phyloP scores from a whole-genome alignment of 768 basidiomycete species.

The Panellus pusillus region DNA sequence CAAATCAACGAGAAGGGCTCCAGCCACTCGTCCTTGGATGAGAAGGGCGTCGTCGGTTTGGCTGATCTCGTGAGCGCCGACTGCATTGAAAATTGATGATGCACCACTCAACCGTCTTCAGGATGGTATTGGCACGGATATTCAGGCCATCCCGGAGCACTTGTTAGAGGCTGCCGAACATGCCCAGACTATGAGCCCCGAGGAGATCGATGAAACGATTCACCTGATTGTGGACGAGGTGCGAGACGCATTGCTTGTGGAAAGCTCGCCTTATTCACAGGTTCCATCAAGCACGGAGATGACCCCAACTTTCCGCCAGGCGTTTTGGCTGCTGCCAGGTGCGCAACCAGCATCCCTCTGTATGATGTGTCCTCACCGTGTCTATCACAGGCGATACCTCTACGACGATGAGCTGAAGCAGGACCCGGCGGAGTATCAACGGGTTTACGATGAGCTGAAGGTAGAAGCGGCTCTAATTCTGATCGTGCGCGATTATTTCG shows the following conservation, averaged over 20 bases:
- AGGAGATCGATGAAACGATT: slow-evolving; percentile 21
- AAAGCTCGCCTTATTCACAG: neutral
- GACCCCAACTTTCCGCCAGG: slow-evolving; percentile 17
- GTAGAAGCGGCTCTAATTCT: slow-evolving; percentile 30
- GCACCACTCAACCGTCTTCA: neutral
- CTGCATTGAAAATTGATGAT: neutral
- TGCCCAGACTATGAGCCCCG: slow-evolving; percentile 10
- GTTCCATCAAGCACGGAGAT: slow-evolving; percentile 8
- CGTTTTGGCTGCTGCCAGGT: slow-evolving; percentile 6
- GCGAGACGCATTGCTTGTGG: neutral
- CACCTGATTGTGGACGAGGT: slow-evolving; percentile 20
- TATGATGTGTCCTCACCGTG: neutral
- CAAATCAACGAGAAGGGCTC: neutral
- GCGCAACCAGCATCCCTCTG: neutral
- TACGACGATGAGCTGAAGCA: slow-evolving; percentile 17
- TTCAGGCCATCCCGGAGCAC: slow-evolving; percentile 14
- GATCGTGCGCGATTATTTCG: slow-evolving; percentile 13
- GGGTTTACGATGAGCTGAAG: slow-evolving; percentile 26
- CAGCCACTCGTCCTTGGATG: slow-evolving; percentile 4
- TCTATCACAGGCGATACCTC: slow-evolving; percentile 16
- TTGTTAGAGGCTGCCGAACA: slow-evolving; percentile 16
- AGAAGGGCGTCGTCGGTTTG: neutral
- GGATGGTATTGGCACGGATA: slow-evolving; percentile 12
- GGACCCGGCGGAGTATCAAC: slow-evolving; percentile 18
- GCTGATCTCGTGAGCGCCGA: slow-evolving; percentile 1